These are phyloP conservation scores for Lasiodiplodia citricola DNA, from an alignment of 2,329 filamentous ascomycete species.

Conservation along the genomic window DNA sequence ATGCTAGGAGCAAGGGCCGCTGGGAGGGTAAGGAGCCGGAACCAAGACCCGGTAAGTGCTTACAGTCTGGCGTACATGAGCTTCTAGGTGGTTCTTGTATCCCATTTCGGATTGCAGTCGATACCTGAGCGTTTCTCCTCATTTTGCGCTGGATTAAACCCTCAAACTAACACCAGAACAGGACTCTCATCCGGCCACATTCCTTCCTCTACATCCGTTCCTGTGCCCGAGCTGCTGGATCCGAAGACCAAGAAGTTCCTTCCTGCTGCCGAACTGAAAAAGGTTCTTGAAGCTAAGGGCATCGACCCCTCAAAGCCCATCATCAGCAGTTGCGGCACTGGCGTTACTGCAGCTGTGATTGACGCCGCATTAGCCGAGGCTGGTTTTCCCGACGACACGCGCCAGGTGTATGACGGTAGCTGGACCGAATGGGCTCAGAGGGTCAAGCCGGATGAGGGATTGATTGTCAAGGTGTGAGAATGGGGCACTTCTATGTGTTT, in stretches of 20 bases:
- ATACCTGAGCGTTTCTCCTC: not conserved
- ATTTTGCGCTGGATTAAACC: not conserved
- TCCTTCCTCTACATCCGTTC: constrained; percentile 82
- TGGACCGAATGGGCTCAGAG: constrained; percentile 89
- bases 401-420: constrained; percentile 90
- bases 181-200: constrained; percentile 85
- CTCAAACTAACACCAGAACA: constrained; percentile 27
- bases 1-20: constrained; percentile 79
- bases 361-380: constrained; percentile 85
- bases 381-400: constrained; percentile 70
- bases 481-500: not conserved
- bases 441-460: constrained; percentile 64
- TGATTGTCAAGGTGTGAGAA: constrained; percentile 60
- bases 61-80: constrained; percentile 46
- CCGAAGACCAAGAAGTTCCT: constrained; percentile 81
- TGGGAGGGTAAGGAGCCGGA: constrained; percentile 86
- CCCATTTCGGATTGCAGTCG: not conserved
- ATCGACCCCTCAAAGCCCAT: constrained; percentile 81
- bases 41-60: constrained; percentile 72
- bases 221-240: constrained; percentile 80
- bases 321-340: constrained; percentile 88
- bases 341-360: constrained; percentile 89
- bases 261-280: constrained; percentile 71
- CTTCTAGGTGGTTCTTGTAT: not conserved
- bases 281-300: constrained; percentile 79